A percentile compares a stretch with the other conserved stretches of the same genome.
Conservation (phyloP, 2,329 filamentous ascomycete species). For the Apiospora sp. region DNA sequence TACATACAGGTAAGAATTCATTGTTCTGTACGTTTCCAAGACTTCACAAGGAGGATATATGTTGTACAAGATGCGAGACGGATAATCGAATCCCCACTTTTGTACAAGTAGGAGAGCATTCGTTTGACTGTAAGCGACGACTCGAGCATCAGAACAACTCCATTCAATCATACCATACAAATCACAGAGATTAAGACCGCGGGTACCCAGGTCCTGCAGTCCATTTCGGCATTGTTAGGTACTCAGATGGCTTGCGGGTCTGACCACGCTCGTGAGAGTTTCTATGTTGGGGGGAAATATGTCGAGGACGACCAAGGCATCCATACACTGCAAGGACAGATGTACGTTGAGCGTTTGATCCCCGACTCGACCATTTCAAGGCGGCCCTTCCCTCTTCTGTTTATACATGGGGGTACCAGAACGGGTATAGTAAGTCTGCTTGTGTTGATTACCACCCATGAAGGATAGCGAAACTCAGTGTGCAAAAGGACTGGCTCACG, state of each 20-base stretch:
- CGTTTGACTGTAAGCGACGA: background rate
- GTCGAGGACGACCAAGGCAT: conserved; percentile 39
- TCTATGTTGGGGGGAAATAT: conserved; percentile 49
- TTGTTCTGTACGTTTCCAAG: background rate
- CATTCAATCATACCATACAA: background rate
- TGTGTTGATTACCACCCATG: background rate
- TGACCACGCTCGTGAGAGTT: conserved; percentile 29
- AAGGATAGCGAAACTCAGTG: conserved; percentile 21
- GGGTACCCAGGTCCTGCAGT: background rate
- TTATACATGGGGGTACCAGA: conserved; percentile 53
- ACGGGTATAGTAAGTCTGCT: conserved; percentile 47
- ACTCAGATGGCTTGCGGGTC: background rate
- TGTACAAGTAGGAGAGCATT: background rate
- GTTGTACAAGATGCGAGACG: background rate
- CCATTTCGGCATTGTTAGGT: background rate
- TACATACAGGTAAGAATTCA: no score
- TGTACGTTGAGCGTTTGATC: conserved; percentile 60
- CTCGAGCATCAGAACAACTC: background rate
- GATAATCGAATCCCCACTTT: background rate
- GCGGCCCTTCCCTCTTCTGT: conserved; percentile 46
- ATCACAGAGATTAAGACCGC: background rate
- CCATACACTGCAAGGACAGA: conserved; percentile 50
- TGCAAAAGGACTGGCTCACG: conserved; percentile 51
- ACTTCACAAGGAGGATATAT: background rate
- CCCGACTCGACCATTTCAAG: conserved; percentile 39